Evolutionary conservation across 2,329 filamentous ascomycete species (phyloP), one percentile per base, ranked within the genome.

Genomic region (Fusarium dlaminii): DNA sequence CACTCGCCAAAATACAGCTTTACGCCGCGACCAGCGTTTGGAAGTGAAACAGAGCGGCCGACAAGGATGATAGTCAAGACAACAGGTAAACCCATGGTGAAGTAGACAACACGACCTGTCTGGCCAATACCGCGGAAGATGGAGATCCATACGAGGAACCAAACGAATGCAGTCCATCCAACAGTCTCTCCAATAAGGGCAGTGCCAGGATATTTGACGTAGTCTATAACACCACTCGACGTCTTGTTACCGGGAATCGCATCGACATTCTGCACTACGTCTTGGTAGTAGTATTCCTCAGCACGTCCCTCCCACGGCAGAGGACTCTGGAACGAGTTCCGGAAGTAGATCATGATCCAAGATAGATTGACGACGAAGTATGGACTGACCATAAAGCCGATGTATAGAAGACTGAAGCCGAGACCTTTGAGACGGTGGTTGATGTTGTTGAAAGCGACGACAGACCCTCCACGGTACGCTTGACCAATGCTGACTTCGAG

Each of bases 401-500:
- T 84, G 63, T 88, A 85, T 24, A 89, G 80, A 5, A 87, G 81
- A 14, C 85, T 86, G 51, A 90, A 80, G 0, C 88, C 89, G 6
- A 87, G 82, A 6, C 88, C 88, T 72, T 87, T 89, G 39, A 90
- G 81, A 13, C 88, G 83, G 58, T 83, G 80, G 74, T 88, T 84
- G 67, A 90, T 81, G 71, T 86, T 88, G 80, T 87, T 86, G 77
- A 84, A 89, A 9, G 88, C 87, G 60, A 89, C 86, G 43, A 89
- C 86, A 7, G 84, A 86, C 18, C 88, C 88, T 43, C 87, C 87
- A 18, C 87, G 87, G 75, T 89, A 89, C 9, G 88, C 87, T 74
- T 90, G 93, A 52, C 94, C 94, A 59, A 93, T 94, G 60, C 92
- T 92, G 57, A 90, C 88, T 76, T 90, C 88, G 29, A 90, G 84